These are phyloP conservation scores for Fusarium veterinarium DNA, from an alignment of 2,329 filamentous ascomycete genomes.

Conservation along the genomic window DNA sequence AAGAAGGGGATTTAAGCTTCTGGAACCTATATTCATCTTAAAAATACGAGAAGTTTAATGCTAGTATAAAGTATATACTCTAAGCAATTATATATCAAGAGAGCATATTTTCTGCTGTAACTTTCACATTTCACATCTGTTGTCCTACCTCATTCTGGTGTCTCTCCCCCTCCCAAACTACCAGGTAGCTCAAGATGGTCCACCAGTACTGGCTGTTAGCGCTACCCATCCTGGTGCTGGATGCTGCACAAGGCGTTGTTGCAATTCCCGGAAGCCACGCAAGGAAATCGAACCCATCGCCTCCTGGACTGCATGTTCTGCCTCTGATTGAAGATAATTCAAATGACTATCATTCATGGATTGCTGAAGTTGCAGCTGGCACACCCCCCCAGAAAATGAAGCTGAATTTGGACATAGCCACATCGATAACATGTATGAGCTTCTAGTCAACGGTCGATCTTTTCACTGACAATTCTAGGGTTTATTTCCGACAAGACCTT, in stretches of 20 bases:
- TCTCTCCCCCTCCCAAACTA: too few species aligned
- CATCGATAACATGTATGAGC: neutral
- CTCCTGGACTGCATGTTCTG: neutral
- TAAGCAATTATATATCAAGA: too few species aligned
- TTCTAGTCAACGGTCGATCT: fast-evolving
- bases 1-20: neutral
- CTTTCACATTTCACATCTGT: fast-evolving
- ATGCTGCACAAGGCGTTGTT: neutral
- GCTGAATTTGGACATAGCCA: neutral
- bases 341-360: neutral
- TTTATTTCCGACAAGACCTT: neutral
- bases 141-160: neutral
- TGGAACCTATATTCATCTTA: neutral
- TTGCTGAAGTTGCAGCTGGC: neutral
- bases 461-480: fast-evolving
- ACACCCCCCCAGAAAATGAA: neutral
- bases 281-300: neutral
- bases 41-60: neutral
- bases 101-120: fast-evolving
- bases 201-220: neutral
- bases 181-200: neutral
- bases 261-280: neutral
- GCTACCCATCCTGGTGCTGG: neutral
- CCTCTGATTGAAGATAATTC: neutral
- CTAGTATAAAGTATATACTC: neutral